These are phyloP conservation scores for Phytophthora pluvialis DNA, from an alignment of 352 stramenopile species.

Conservation along the genomic window DNA sequence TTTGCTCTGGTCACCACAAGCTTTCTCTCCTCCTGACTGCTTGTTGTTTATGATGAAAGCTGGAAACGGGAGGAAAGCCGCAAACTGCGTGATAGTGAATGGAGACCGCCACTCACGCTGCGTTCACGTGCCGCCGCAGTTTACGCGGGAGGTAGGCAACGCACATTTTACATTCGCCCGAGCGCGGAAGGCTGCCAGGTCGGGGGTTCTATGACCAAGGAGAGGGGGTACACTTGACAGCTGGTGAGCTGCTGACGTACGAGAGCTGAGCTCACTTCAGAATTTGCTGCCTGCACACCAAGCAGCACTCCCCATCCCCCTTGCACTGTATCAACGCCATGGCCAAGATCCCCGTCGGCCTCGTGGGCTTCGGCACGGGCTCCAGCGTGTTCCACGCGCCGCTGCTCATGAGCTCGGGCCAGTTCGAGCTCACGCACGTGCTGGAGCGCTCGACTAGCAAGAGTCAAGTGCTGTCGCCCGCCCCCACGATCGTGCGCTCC, in stretches of 20 bases:
- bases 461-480: conserved; percentile 52
- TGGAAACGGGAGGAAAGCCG: neutral
- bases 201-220: too few relatives aligned
- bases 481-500: conserved; percentile 68
- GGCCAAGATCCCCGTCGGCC: conserved; percentile 55
- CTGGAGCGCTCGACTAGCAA: conserved; percentile 75
- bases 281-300: conserved; percentile 26
- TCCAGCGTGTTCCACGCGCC: conserved; percentile 80
- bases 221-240: too few relatives aligned
- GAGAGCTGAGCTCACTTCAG: conserved; percentile 20
- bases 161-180: neutral
- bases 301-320: conserved; percentile 19
- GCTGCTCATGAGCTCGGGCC: conserved; percentile 61
- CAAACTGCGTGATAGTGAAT: conserved; percentile 20
- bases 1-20: neutral
- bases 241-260: conserved; percentile 12
- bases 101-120: conserved; percentile 21
- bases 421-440: conserved; percentile 79
- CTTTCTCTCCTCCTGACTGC: neutral
- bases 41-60: conserved; percentile 23
- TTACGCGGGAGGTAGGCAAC: conserved; percentile 7
- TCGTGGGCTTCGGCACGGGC: conserved; percentile 76
- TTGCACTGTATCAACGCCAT: neutral
- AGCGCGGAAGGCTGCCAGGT: too few relatives aligned
- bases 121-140: neutral